Base-by-base conservation (phyloP, 1,139 yeast species). In the Yamadazyma dushanensis region DNA sequence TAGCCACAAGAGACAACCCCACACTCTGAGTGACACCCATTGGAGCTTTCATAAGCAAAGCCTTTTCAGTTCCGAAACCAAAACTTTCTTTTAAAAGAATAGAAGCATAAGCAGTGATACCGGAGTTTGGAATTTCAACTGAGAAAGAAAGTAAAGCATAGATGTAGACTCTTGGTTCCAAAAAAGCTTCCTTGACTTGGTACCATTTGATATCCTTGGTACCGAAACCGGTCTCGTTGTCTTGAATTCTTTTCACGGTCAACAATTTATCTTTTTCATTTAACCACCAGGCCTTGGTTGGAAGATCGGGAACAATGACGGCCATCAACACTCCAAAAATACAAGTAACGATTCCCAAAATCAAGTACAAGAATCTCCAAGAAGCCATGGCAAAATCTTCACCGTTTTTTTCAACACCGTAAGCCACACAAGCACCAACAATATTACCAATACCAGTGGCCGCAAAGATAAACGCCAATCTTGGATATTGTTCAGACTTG, bases 1-100 rank as follows among this genome's bases (percentile, higher is more conserved):
- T 16, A 9, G 45, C 48, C 8, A 44, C 30, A 2, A 31, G 17
- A 8, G 33, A 13, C 20, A 44, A 73, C 66, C 32, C 75, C 59
- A 56, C 49, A 24, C 56, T 46, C 38, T 59, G 63, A 8, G 27
- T 25, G n/a, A 25, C 63, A 23, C 64, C 64, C n/a, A 56, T 49
- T 2, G 64, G 63, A 29, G 59, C 44, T 38, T 56, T 59, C 43
- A 57, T 48, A 8, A 56, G 53, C 3, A 58, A 49, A 7, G 62
- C 53, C 29, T 46, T 41, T 18, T 53, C 37, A 2, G 58, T 59
- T 54, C 39, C 3, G 57, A 34, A 44, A 1, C 78, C 78, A 37
- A 77, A 64, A 28, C 59, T 62, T 16, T 55, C 44, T 9, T 46
- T 51, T 39, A 77, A 58, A 30, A 76, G 61, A 23, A 78, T 70